Conservation (phyloP, 1,139 yeast species). For the Hemisphaericaspora lyxosophila region DNA sequence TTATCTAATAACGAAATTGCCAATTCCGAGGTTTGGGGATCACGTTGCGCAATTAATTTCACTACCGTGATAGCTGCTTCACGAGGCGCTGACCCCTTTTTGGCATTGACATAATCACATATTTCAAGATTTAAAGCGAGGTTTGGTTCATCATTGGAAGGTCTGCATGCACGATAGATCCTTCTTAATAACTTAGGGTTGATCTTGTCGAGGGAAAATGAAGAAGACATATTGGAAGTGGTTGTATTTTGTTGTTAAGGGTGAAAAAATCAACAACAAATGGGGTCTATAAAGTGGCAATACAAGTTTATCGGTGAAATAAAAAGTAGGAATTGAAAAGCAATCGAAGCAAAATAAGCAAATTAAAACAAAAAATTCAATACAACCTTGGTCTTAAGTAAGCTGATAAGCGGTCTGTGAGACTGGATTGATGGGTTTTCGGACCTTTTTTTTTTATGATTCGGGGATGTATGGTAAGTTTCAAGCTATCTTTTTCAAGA, state of each 20-base stretch:
- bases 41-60: slow-evolving; percentile 76
- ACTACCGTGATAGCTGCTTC: slow-evolving; percentile 94
- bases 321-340: neutral
- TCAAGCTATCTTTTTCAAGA: no score
- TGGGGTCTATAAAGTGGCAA: neutral
- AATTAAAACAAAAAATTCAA: no score
- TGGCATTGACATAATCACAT: slow-evolving; percentile 89
- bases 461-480: no score
- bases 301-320: neutral
- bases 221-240: slow-evolving; percentile 10
- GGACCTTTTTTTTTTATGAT: neutral
- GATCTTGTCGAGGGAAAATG: slow-evolving; percentile 48
- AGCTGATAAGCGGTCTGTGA: neutral
- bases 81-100: slow-evolving; percentile 87
- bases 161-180: slow-evolving; percentile 86
- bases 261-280: no score
- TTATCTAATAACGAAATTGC: slow-evolving; percentile 71
- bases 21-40: slow-evolving; percentile 71
- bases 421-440: neutral
- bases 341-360: neutral
- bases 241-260: neutral
- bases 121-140: slow-evolving; percentile 85
- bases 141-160: slow-evolving; percentile 83
- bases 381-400: no score
- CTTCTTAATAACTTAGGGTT: slow-evolving; percentile 63